These are phyloP conservation scores for Penicillium parvum DNA, from an alignment of 495 filamentous ascomycete species.

Conservation along the genomic window DNA sequence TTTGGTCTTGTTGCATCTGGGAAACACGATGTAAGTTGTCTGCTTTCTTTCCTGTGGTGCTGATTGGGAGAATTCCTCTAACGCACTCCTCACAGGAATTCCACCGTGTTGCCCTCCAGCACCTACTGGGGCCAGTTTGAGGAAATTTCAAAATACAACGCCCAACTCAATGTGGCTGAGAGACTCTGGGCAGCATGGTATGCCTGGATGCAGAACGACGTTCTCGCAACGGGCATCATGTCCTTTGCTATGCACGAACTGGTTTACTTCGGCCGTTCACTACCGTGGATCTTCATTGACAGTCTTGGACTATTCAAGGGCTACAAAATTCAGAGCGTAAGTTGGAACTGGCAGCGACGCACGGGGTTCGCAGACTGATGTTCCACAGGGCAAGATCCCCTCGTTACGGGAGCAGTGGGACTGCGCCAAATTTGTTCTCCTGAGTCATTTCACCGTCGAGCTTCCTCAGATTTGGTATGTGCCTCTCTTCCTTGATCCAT, in stretches of 20 bases:
- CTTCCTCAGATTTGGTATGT: constrained; percentile 90
- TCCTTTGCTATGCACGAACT: constrained; percentile 92
- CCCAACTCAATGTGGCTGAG: constrained; percentile 80
- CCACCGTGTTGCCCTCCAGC: constrained; percentile 50
- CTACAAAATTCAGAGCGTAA: constrained; percentile 89
- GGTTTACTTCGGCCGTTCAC: constrained; percentile 87
- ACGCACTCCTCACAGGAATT: constrained; percentile 49
- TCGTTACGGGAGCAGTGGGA: constrained; percentile 88
- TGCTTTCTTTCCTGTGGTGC: neutral
- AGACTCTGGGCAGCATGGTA: constrained; percentile 93
- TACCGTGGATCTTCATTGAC: constrained; percentile 95
- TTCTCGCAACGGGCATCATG: constrained; percentile 92
- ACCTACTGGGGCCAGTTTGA: constrained; percentile 81
- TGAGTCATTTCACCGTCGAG: constrained; percentile 95
- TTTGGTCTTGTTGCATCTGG: neutral
- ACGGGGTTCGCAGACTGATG: too few relatives aligned
- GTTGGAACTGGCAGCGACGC: too few relatives aligned
- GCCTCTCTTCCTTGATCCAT: neutral
- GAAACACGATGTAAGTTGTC: constrained; percentile 3
- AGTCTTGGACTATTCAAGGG: constrained; percentile 77
- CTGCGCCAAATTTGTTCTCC: constrained; percentile 84
- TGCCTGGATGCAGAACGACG: constrained; percentile 97
- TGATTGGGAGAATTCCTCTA: too few relatives aligned
- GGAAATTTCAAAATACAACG: constrained; percentile 80
- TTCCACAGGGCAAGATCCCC: constrained; percentile 73